phyloP scores from a whole-genome alignment of 805 yeast genomes.

The Cyberlindnera maclurae region DNA sequence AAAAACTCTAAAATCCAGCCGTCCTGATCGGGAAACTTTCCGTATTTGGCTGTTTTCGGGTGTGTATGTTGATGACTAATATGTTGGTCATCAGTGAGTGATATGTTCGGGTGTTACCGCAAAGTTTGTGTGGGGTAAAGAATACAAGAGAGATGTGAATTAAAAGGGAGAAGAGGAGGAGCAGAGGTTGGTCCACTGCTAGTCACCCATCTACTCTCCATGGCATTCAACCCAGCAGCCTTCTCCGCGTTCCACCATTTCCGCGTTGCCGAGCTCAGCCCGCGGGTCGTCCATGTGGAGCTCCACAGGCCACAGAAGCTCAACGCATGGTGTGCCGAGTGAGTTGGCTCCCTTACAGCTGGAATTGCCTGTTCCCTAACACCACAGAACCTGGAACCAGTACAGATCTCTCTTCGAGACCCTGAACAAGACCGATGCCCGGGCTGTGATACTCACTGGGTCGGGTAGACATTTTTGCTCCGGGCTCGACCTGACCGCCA shows the following conservation, averaged over 20 bases:
- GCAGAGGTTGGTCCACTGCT: neutral
- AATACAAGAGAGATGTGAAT: neutral
- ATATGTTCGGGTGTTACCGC: neutral
- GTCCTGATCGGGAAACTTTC: too few relatives aligned
- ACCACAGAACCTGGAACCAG: slow-evolving; percentile 43
- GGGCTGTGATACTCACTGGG: slow-evolving; percentile 51
- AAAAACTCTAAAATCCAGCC: too few relatives aligned
- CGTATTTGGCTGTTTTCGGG: too few relatives aligned
- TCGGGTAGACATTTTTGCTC: slow-evolving; percentile 51
- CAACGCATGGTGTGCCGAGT: slow-evolving; percentile 47
- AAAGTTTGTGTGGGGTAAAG: neutral
- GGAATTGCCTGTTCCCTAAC: neutral
- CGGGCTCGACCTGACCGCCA: slow-evolving; percentile 51
- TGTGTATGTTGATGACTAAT: too few relatives aligned
- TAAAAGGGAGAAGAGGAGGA: neutral
- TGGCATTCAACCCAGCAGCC: neutral
- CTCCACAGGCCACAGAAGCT: slow-evolving; percentile 52
- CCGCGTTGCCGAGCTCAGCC: slow-evolving; percentile 7
- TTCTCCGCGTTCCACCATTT: slow-evolving; percentile 15
- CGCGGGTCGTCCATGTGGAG: slow-evolving; percentile 46
- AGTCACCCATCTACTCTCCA: too few relatives aligned
- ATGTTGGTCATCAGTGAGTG: too few relatives aligned
- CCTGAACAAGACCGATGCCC: slow-evolving; percentile 37
- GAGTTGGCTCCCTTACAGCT: neutral
- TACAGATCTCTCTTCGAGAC: slow-evolving; percentile 40